phyloP scores from a whole-genome alignment of 2,329 filamentous ascomycete genomes.

The Diplodia scrobiculata region DNA sequence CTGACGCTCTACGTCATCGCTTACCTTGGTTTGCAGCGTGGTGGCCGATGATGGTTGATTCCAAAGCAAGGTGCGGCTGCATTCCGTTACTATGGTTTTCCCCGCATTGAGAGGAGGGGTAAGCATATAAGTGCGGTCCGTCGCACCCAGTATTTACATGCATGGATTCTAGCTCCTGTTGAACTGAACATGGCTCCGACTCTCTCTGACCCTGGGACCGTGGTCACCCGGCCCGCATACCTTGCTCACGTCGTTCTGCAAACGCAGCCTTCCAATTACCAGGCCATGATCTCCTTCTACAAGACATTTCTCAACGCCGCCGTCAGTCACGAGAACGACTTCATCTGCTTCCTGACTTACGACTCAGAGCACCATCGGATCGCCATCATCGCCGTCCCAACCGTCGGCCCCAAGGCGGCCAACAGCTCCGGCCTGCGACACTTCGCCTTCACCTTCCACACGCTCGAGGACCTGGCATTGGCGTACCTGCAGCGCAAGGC shows the following conservation, averaged over 20 bases:
- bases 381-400: constrained; percentile 43
- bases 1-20: not conserved
- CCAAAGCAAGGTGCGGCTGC: not conserved
- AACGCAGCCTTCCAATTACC: constrained; percentile 35
- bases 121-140: not conserved
- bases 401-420: constrained; percentile 32
- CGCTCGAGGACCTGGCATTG: constrained; percentile 41
- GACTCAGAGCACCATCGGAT: constrained; percentile 55
- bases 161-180: no score
- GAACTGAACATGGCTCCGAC: not conserved
- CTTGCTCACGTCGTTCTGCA: constrained; percentile 40
- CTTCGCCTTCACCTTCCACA: constrained; percentile 49
- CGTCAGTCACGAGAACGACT: constrained; percentile 35
- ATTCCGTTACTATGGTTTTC: not conserved
- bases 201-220: not conserved
- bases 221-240: constrained; percentile 13
- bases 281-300: constrained; percentile 45
- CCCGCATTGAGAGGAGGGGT: not conserved
- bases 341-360: constrained; percentile 47
- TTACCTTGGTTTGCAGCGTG: not conserved
- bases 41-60: not conserved
- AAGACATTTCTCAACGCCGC: constrained; percentile 44
- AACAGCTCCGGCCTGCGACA: constrained; percentile 45
- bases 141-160: no score
- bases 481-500: constrained; percentile 46